Evolutionary conservation across 345 rosid species (phyloP), one percentile per base, ranked within the genome.

Genomic region (Raphanus sativus): DNA sequence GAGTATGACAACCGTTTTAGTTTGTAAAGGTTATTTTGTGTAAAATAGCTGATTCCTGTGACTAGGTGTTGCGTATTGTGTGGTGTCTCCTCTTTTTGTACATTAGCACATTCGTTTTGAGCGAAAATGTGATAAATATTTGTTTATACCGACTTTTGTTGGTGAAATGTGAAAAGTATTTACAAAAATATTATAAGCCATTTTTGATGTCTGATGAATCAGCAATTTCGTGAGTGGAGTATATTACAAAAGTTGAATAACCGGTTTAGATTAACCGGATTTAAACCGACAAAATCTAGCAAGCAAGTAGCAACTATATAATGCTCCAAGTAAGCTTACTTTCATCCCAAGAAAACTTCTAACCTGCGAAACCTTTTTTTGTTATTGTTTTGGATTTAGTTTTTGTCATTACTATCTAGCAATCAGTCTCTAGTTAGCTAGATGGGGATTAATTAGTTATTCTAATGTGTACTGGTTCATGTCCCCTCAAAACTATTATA

Each of bases 281-380:
- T 13, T 61, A 24, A 34, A 76, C 70, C 48, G 65, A 16, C 0
- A 42, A 40, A 45, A 45, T 45, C 52, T 45, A 29, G 67, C 29
- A 75, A 36, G 42, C 16, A 28, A 75, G 85, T 8, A 45, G 52
- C 52, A 45, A 45, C 16, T 45, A 13, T 45, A 45, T 34, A 87
- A 86, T 78, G 85, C 30, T 80, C 83, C 92, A 60, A 7, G 77
- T 71, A 76, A 71, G 64, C 61, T 73, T 69, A 33, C 77, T 71
- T 71, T 26, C 55, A 6, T 73, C 63, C 42, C 68, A 73, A 78
- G 73, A 15, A 32, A 60, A 6, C 58, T 79, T 64, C 1, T 21
- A 6, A 38, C 28, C 56, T 56, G 5, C 33, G 4, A 63, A 25
- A 48, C 71, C 30, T 40, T 48, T 42, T 34, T 40, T 36, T 36